Conservation (phyloP, 1,284 basidiomycete genomes). For the Anthracocystis walkeri region DNA sequence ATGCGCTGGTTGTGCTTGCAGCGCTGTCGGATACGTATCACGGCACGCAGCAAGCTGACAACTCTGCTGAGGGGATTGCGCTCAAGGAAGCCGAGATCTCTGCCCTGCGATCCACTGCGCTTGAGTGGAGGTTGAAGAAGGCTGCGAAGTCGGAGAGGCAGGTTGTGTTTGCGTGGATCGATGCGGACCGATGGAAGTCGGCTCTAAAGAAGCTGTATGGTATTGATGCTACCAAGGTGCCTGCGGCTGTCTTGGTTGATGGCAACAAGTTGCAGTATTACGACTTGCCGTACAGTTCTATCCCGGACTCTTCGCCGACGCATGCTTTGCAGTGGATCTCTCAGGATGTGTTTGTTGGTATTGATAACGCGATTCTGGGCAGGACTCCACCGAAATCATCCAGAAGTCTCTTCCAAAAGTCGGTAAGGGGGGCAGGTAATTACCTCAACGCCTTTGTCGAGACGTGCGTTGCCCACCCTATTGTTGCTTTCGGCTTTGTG, state of each 20-base stretch:
- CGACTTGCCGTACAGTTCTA: constrained; percentile 25
- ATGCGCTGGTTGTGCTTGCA: constrained; percentile 58
- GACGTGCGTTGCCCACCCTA: constrained; percentile 29
- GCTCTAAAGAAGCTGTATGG: constrained; percentile 55
- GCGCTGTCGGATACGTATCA: constrained; percentile 58
- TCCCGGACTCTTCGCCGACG: not conserved
- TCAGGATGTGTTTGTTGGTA: constrained; percentile 19
- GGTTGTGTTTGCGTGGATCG: constrained; percentile 65
- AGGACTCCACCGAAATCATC: constrained; percentile 34
- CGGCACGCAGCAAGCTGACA: constrained; percentile 10
- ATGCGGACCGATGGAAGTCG: constrained; percentile 60
- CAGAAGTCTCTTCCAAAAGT: constrained; percentile 46
- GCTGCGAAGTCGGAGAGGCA: constrained; percentile 6
- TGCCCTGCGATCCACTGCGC: constrained; percentile 44
- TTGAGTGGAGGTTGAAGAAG: constrained; percentile 42
- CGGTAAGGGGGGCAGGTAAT: constrained; percentile 37
- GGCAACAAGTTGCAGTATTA: constrained; percentile 51
- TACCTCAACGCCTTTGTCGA: constrained; percentile 30
- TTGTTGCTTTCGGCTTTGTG: constrained; percentile 41
- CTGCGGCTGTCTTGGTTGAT: constrained; percentile 53
- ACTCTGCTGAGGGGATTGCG: constrained; percentile 29
- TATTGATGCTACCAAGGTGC: constrained; percentile 34
- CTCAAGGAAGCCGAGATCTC: constrained; percentile 51
- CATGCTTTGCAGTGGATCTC: constrained; percentile 38
- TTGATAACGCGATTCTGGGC: constrained; percentile 32